Evolutionary conservation across 2,329 filamentous ascomycete species (phyloP).

Genomic region (Colletotrichum tanaceti): DNA sequence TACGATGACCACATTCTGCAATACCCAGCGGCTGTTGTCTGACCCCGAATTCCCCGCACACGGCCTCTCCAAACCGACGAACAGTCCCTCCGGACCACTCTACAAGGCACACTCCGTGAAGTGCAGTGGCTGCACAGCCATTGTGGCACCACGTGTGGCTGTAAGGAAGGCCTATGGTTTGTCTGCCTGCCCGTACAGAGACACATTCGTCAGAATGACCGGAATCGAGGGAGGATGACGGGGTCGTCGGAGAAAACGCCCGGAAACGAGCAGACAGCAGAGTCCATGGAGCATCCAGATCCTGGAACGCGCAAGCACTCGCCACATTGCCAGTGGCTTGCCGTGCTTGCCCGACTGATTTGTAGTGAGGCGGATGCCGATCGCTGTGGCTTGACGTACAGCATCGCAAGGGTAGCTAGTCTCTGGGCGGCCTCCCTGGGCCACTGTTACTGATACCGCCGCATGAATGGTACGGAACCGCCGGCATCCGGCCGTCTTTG

Average conservation of each 20-base stretch:
- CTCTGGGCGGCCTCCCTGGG: conserved; percentile 30
- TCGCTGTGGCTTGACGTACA: conserved; percentile 36
- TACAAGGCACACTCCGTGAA: neutral
- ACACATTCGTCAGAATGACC: neutral
- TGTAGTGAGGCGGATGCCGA: conserved; percentile 1
- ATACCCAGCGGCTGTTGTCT: neutral
- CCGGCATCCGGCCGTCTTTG: conserved; percentile 20
- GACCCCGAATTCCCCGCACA: conserved; percentile 34
- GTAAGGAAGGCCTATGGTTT: neutral
- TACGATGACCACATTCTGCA: neutral
- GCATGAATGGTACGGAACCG: conserved; percentile 1
- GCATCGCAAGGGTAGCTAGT: neutral
- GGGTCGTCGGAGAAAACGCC: conserved; percentile 11
- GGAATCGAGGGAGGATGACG: neutral
- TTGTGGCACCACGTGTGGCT: neutral
- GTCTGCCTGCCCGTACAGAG: neutral
- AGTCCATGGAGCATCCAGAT: conserved; percentile 24
- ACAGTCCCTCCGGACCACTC: no score
- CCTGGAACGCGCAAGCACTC: conserved; percentile 39
- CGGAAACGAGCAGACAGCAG: neutral
- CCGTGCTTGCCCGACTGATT: neutral
- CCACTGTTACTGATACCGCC: conserved; percentile 7
- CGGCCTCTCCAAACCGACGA: conserved; percentile 1
- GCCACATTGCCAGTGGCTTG: conserved; percentile 34
- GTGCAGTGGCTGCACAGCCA: neutral